Conservation (phyloP, 2,329 filamentous ascomycete genomes). For the Aspergillus pseudonomiae region DNA sequence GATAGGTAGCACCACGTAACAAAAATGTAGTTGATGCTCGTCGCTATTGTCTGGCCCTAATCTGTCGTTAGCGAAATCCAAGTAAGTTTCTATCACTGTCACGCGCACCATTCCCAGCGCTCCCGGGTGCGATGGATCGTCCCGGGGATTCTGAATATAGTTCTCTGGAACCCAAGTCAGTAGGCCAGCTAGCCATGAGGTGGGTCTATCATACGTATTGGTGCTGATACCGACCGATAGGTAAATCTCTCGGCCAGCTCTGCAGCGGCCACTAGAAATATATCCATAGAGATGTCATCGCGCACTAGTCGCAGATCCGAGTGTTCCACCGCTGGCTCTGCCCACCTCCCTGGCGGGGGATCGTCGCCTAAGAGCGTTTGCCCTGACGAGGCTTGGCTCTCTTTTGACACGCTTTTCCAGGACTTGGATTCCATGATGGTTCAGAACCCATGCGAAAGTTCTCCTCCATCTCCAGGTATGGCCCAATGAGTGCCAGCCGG, state of each 20-base stretch:
- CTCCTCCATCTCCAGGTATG: not conserved
- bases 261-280: conserved; percentile 7
- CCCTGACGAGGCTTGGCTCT: not conserved
- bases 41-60: not conserved
- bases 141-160: not conserved
- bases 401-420: not conserved
- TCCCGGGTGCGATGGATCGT: not conserved
- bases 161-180: not conserved
- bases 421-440: not conserved
- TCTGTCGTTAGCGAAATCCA: not conserved
- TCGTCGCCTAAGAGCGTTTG: not conserved
- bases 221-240: conserved; percentile 5
- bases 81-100: not conserved
- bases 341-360: not conserved
- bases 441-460: not conserved
- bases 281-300: conserved; percentile 11
- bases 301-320: conserved; percentile 15
- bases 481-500: not conserved
- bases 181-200: not conserved
- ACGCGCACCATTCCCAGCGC: not conserved
- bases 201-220: conserved; percentile 2
- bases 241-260: conserved; percentile 10
- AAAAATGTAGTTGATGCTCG: not conserved
- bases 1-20: not conserved
- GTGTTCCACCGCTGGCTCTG: not conserved